These are phyloP conservation scores for Botryotinia globosa DNA, from an alignment of 2,329 filamentous ascomycete species.

Conservation along the genomic window DNA sequence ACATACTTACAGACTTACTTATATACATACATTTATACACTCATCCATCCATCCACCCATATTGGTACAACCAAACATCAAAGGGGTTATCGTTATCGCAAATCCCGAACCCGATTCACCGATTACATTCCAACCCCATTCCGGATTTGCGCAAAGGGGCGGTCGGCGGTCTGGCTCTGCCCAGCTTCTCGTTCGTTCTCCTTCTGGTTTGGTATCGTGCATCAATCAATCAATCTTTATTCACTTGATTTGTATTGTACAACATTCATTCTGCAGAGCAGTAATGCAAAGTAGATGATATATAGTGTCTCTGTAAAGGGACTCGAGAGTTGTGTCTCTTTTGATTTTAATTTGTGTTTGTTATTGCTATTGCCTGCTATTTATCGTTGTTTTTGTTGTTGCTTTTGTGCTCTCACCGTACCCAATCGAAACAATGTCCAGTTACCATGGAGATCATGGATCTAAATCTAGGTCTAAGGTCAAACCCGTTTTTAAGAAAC, in stretches of 20 bases:
- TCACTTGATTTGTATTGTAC: constrained; percentile 17
- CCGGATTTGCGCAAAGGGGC: constrained; percentile 8
- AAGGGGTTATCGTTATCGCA: constrained; percentile 18
- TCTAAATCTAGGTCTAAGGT: constrained; percentile 35
- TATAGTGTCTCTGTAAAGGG: constrained; percentile 17
- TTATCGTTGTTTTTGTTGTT: neutral
- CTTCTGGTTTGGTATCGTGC: constrained; percentile 11
- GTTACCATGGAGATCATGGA: constrained; percentile 28
- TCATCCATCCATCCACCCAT: neutral
- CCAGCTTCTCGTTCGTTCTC: neutral
- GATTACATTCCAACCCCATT: constrained; percentile 13
- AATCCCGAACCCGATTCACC: neutral
- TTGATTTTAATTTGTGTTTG: constrained; percentile 8
- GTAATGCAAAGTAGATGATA: constrained; percentile 24
- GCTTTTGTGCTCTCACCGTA: constrained; percentile 14
- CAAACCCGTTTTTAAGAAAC: constrained; percentile 62
- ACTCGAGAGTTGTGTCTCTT: constrained; percentile 4
- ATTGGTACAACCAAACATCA: neutral
- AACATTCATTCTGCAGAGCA: constrained; percentile 21
- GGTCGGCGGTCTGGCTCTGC: constrained; percentile 14
- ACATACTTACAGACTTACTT: no score
- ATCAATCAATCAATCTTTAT: constrained; percentile 6
- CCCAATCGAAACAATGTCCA: constrained; percentile 29
- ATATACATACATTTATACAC: neutral
- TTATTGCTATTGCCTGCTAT: constrained; percentile 3